These are phyloP conservation scores for Ensete ventricosum DNA, from an alignment of 176 grass and related monocot species.

Conservation along the genomic window DNA sequence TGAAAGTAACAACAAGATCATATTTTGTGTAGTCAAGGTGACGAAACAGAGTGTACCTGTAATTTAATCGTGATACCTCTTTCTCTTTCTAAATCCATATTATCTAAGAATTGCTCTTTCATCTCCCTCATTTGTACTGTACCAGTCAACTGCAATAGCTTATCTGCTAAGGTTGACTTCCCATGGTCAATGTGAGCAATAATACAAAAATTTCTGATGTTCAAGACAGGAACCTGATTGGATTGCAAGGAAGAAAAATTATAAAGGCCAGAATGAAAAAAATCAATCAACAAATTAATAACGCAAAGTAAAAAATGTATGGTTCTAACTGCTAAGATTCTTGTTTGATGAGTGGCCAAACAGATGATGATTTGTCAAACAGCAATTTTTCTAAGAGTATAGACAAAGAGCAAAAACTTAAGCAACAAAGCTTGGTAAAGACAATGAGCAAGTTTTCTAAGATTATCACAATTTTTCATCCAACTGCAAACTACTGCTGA, in stretches of 20 bases:
- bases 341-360: background rate
- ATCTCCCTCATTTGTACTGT: slow-evolving; percentile 93
- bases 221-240: slow-evolving; percentile 76
- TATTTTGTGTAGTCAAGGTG: background rate
- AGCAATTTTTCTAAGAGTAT: background rate
- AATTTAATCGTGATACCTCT: slow-evolving; percentile 98
- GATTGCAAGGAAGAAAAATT: background rate
- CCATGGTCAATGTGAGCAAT: slow-evolving; percentile 98
- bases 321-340: background rate
- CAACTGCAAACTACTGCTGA: background rate
- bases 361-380: background rate
- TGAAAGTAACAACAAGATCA: background rate
- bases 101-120: slow-evolving; percentile 95
- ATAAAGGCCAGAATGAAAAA: background rate
- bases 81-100: slow-evolving; percentile 97
- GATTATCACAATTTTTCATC: background rate
- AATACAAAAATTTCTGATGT: slow-evolving; percentile 95
- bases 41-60: slow-evolving; percentile 42
- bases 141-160: slow-evolving; percentile 72
- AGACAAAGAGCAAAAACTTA: background rate
- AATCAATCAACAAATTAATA: background rate
- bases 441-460: background rate
- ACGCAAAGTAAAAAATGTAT: too few relatives aligned
- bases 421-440: background rate
- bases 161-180: slow-evolving; percentile 94